These are phyloP conservation scores for Ceratobasidium theobromae DNA, from an alignment of 1,284 basidiomycete genomes.

Conservation along the genomic window DNA sequence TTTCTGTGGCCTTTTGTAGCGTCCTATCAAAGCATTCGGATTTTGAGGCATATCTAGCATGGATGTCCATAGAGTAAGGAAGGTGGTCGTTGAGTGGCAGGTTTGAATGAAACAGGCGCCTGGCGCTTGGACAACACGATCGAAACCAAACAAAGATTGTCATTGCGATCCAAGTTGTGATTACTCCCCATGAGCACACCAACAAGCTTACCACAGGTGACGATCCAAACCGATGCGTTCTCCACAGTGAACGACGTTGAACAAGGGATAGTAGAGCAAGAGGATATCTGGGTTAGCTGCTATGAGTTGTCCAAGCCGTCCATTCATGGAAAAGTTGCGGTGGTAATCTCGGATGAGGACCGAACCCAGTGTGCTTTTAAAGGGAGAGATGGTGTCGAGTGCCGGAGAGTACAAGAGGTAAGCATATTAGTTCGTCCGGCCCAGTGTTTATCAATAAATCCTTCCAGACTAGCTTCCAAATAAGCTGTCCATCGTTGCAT, in stretches of 20 bases:
- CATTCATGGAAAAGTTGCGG: conserved; percentile 5
- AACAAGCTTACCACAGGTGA: conserved; percentile 13
- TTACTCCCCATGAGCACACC: conserved; percentile 1
- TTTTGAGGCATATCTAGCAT: conserved; percentile 6
- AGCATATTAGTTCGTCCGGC: background rate
- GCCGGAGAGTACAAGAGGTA: background rate
- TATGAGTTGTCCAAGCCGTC: conserved; percentile 5
- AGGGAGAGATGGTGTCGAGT: conserved; percentile 10
- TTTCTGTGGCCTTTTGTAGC: background rate
- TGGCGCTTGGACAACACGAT: background rate
- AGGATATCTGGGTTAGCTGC: conserved; percentile 22
- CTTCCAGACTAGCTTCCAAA: background rate
- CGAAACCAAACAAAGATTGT: background rate
- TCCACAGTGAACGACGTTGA: background rate
- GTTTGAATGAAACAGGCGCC: background rate
- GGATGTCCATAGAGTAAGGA: conserved; percentile 4
- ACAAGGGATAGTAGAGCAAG: conserved; percentile 1
- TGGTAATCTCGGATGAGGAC: background rate
- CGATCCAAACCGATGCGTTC: conserved; percentile 5
- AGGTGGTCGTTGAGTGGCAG: conserved; percentile 2
- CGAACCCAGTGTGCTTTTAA: conserved; percentile 5
- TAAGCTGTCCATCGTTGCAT: background rate
- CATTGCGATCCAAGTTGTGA: background rate
- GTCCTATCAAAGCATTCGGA: conserved; percentile 10
- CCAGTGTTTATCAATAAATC: background rate